Conservation (phyloP, 2,329 filamentous ascomycete genomes). For the Cordyceps javanica region DNA sequence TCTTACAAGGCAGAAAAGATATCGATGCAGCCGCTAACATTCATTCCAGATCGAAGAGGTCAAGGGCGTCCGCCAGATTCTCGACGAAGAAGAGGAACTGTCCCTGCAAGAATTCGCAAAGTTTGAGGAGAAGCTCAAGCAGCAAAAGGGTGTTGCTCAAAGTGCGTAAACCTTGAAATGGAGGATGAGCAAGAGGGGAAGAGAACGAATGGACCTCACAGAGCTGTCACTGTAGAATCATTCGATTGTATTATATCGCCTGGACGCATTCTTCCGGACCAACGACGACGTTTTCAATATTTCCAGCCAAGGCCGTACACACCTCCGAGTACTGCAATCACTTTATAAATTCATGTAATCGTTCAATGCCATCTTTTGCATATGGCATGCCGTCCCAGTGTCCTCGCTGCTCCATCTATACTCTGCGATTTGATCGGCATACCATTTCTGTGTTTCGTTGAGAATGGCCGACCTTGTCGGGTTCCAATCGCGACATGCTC, state of each 20-base stretch:
- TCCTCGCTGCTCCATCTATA: too few species aligned
- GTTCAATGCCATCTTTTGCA: too few species aligned
- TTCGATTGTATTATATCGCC: not conserved
- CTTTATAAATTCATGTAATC: not conserved
- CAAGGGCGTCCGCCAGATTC: slow-evolving; percentile 80
- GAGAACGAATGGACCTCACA: not conserved
- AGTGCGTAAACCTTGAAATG: not conserved
- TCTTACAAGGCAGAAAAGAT: too few species aligned
- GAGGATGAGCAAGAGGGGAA: not conserved
- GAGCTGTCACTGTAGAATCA: not conserved
- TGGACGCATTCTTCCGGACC: not conserved
- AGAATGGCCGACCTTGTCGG: too few species aligned
- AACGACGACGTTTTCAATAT: not conserved
- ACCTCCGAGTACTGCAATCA: not conserved
- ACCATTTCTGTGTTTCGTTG: too few species aligned
- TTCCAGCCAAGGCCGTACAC: not conserved
- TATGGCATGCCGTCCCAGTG: too few species aligned
- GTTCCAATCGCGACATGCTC: too few species aligned
- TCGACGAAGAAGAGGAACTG: slow-evolving; percentile 89
- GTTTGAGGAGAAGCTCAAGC: slow-evolving; percentile 77
- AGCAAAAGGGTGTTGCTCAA: slow-evolving; percentile 38
- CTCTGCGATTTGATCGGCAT: too few species aligned
- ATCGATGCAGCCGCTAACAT: slow-evolving; percentile 22
- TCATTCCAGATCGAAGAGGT: slow-evolving; percentile 82
- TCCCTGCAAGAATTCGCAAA: slow-evolving; percentile 82